These are phyloP conservation scores for Fraxinus pennsylvanica DNA, from an alignment of 257 asterid species.

Conservation along the genomic window DNA sequence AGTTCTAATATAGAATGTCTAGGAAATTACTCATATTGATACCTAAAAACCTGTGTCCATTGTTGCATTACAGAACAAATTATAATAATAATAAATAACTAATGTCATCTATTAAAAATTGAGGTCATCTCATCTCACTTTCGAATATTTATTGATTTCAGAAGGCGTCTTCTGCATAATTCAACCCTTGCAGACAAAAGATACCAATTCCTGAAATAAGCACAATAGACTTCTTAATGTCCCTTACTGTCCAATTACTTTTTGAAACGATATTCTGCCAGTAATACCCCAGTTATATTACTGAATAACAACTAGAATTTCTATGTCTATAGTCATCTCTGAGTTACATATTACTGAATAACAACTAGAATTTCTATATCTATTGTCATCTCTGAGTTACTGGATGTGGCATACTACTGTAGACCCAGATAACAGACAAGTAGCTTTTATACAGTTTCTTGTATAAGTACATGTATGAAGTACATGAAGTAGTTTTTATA, in stretches of 20 bases:
- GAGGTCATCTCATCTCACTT: not conserved
- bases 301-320: not conserved
- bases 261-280: not conserved
- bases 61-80: not conserved
- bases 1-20: not conserved
- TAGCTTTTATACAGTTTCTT: not conserved
- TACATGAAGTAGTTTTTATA: not conserved
- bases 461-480: too few species aligned
- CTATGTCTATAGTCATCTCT: not conserved
- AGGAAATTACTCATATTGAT: not conserved
- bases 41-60: not conserved
- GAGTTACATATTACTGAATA: not conserved
- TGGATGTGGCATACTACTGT: not conserved
- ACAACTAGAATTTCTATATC: not conserved
- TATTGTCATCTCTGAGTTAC: not conserved
- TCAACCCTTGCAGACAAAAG: not conserved
- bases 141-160: not conserved
- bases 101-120: not conserved
- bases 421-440: not conserved
- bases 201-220: not conserved
- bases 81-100: not conserved
- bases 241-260: not conserved
- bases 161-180: not conserved
- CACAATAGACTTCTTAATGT: not conserved
- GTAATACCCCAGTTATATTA: not conserved